Percentiles rank a stretch among this genome's conserved stretches.
phyloP scores from a whole-genome alignment of 257 asterid species.

The Echium plantagineum region DNA sequence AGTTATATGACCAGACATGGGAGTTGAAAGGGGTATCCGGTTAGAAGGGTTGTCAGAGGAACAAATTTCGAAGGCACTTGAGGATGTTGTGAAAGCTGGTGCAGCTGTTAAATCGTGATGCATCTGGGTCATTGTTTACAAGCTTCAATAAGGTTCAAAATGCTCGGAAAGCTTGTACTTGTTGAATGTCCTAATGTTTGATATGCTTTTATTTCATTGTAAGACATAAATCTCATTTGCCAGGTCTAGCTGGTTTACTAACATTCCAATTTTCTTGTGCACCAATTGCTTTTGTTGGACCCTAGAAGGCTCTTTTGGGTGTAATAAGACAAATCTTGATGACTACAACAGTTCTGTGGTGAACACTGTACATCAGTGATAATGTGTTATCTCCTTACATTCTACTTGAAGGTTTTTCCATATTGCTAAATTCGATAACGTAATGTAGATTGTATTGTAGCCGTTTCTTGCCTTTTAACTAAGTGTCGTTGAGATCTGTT shows the following conservation, averaged over 20 bases:
- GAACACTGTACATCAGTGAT: background rate
- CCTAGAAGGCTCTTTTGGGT: background rate
- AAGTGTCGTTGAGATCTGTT: background rate
- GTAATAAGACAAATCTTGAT: background rate
- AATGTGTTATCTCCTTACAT: background rate
- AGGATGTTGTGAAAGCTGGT: conserved; percentile 64
- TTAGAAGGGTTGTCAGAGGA: conserved; percentile 66
- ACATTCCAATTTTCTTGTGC: background rate
- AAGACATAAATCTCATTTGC: background rate
- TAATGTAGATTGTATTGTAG: too few relatives aligned
- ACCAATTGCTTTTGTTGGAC: background rate
- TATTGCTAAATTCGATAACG: too few relatives aligned
- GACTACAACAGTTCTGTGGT: background rate
- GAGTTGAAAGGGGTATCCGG: conserved; percentile 69
- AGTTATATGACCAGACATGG: conserved; percentile 34
- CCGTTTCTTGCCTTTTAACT: background rate
- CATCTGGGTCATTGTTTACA: background rate
- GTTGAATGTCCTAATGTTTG: background rate
- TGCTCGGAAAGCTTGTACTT: background rate
- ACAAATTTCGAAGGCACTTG: conserved; percentile 69
- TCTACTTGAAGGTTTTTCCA: background rate
- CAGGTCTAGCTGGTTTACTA: background rate
- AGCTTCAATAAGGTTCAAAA: conserved; percentile 11
- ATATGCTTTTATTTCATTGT: background rate
- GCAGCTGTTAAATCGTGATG: conserved; percentile 34